Conservation (phyloP, 345 rosid genomes). For the Noccaea bulbosa region DNA sequence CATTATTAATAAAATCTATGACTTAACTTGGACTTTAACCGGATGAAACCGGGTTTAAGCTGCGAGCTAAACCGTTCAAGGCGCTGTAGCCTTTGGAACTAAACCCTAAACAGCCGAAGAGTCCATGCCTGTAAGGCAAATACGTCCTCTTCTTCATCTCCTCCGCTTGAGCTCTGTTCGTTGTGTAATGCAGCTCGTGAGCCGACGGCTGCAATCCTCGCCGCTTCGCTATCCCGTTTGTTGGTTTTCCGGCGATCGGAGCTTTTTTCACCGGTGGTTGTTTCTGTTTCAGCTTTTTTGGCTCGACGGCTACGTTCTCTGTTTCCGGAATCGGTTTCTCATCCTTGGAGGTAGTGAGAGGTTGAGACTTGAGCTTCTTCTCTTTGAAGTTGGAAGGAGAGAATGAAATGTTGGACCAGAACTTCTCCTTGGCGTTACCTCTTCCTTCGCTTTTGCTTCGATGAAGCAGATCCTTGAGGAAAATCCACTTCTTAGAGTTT, state of each 20-base stretch:
- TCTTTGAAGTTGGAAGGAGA: constrained; percentile 62
- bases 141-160: constrained; percentile 96
- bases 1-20: constrained; percentile 6
- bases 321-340: constrained; percentile 20
- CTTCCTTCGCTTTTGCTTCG: constrained; percentile 97
- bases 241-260: constrained; percentile 41
- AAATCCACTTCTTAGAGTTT: constrained; percentile 94
- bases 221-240: constrained; percentile 60
- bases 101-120: constrained; percentile 95
- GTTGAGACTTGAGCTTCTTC: constrained; percentile 47
- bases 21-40: constrained; percentile 47
- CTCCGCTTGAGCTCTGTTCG: constrained; percentile 90
- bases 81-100: constrained; percentile 96
- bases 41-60: constrained; percentile 90
- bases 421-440: constrained; percentile 60
- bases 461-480: constrained; percentile 79
- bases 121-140: constrained; percentile 91
- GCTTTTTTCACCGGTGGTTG: constrained; percentile 51
- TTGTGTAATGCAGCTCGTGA: constrained; percentile 90
- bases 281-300: constrained; percentile 46
- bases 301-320: background rate
- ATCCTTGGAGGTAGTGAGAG: constrained; percentile 24
- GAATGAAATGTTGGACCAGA: constrained; percentile 71
- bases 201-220: constrained; percentile 77
- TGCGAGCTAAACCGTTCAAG: constrained; percentile 84